These are phyloP conservation scores for Suillus alpinus DNA, from an alignment of 768 basidiomycete species.

Conservation along the genomic window DNA sequence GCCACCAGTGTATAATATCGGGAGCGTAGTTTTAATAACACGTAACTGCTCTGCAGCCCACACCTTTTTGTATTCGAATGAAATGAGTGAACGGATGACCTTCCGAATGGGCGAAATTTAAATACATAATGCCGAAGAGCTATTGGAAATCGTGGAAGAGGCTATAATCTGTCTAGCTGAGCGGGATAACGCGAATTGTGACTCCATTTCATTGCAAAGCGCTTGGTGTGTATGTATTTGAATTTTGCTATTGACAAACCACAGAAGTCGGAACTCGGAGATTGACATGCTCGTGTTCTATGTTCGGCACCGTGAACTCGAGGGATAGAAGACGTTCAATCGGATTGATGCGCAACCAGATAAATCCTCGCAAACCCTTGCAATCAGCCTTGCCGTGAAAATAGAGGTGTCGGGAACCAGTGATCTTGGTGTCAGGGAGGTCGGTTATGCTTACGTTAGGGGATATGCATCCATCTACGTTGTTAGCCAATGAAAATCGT, in stretches of 20 bases:
- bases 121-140: neutral
- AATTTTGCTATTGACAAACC: neutral
- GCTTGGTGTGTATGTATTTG: neutral
- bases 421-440: neutral
- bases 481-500: no score
- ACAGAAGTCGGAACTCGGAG: neutral
- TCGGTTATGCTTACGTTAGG: neutral
- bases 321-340: neutral
- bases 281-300: neutral
- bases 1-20: neutral
- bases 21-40: neutral
- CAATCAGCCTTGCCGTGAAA: neutral
- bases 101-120: neutral
- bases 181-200: neutral
- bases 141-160: neutral
- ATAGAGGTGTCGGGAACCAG: neutral
- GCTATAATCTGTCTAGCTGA: neutral
- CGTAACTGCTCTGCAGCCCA: neutral
- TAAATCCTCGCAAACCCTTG: neutral
- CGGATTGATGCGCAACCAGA: neutral
- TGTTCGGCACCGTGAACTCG: neutral
- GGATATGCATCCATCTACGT: no score
- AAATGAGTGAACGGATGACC: neutral
- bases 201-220: neutral
- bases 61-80: neutral